Base-by-base conservation (phyloP, 139 green algal genomes). In the Picochlorum sp. region DNA sequence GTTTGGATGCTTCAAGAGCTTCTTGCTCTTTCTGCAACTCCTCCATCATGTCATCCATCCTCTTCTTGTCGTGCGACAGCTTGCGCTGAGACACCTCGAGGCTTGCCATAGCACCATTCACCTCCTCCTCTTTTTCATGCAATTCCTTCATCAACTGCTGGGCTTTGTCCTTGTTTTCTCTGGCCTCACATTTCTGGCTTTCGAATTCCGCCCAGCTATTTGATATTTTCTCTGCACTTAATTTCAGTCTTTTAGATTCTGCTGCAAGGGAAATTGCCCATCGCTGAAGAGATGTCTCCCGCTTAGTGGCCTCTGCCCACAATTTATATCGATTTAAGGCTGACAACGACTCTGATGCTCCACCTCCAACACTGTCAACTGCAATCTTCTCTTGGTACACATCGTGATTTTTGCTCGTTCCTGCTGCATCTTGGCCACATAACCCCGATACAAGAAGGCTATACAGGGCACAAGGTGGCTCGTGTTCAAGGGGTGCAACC, bases 281-380 rank as follows among this genome's bases (percentile, higher is more conserved):
- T 45, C 75, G 75, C 63, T 83, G 75, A n/a, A 83, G 68, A 5
- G 63, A 63, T 3, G 77, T 83, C 63, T 84, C 77, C 2, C 67
- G 56, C 14, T 56, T 56, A 4, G 59, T 60, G 3, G 57, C 56
- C 1, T 78, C 64, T 20, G 16, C 18, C 47, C 47, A 54, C 18
- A 54, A 14, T 54, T 54, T 20, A 54, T 54, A 54, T 13, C 16
- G n/a, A 21, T 18, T 20, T 0, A 26, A 20, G 11, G 18, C n/a
- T 26, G 47, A 54, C 7, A 7, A 54, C 0, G 66, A 49, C 54
- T 59, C n/a, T 4, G 63, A 66, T 31, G 34, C 34, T 41, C 8
- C 34, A 41, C 7, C 34, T 41, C 34, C 34, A 9, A 41, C 8
- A 13, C 34, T 41, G 34, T 41, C 5, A 41, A 11, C 34, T 41